Evolutionary conservation across 805 yeast genomes (phyloP).

Genomic region (Candida xiaguanensis): DNA sequence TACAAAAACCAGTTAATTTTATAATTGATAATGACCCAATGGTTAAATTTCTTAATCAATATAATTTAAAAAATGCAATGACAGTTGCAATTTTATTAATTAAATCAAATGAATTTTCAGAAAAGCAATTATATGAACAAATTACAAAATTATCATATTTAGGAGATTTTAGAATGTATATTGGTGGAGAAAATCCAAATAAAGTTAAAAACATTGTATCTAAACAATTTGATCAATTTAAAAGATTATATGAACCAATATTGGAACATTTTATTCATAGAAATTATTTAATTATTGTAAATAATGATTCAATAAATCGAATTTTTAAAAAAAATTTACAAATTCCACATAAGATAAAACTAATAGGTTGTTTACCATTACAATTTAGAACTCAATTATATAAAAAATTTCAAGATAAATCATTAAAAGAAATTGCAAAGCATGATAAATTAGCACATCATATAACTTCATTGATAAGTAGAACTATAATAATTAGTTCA

Average conservation of each 20-base stretch:
- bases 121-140: slow-evolving; percentile 65
- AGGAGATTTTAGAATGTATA: slow-evolving; percentile 84
- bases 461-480: slow-evolving; percentile 15
- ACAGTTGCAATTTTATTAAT: slow-evolving; percentile 60
- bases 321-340: slow-evolving; percentile 13
- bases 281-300: slow-evolving; percentile 15
- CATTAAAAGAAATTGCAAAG: slow-evolving; percentile 37
- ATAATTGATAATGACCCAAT: slow-evolving; percentile 58
- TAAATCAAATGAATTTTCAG: slow-evolving; percentile 42
- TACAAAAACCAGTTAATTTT: slow-evolving; percentile 87
- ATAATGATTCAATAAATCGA: slow-evolving; percentile 12
- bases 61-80: slow-evolving; percentile 74
- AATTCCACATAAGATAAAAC: slow-evolving; percentile 13
- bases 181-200: slow-evolving; percentile 90
- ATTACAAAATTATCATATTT: slow-evolving; percentile 79
- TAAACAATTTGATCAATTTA: slow-evolving; percentile 69
- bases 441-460: slow-evolving; percentile 29
- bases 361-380: slow-evolving; percentile 46
- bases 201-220: slow-evolving; percentile 82
- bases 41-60: slow-evolving; percentile 65
- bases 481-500: slow-evolving; percentile 67
- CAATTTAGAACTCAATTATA: slow-evolving; percentile 43
- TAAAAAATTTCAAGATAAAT: slow-evolving; percentile 23
- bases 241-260: slow-evolving; percentile 69
- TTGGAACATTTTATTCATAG: slow-evolving; percentile 19